Evolutionary conservation across 2,329 filamentous ascomycete genomes (phyloP).

Genomic region (Magnaporthiopsis rhizophila): DNA sequence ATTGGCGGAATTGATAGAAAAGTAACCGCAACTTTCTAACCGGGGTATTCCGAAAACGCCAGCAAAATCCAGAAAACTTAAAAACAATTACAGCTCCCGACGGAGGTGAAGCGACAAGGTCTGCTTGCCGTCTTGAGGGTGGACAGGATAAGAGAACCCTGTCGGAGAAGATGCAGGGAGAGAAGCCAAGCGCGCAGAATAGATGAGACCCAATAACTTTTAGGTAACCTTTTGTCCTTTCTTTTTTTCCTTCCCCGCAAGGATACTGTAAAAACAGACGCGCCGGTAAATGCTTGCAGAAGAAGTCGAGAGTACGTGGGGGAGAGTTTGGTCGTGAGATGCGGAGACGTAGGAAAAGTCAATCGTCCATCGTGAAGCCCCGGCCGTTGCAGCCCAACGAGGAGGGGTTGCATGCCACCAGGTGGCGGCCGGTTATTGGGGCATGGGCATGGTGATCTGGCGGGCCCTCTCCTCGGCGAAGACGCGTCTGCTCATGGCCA

Average conservation of each 20-base stretch:
- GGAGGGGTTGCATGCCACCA: neutral
- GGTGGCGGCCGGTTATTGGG: conserved; percentile 7
- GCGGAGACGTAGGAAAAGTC: neutral
- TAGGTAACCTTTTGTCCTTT: neutral
- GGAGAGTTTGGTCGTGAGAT: neutral
- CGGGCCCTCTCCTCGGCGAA: conserved; percentile 83
- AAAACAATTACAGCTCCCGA: neutral
- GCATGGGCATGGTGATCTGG: conserved; percentile 24
- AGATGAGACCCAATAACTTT: conserved; percentile 1
- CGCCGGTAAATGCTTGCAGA: conserved; percentile 5
- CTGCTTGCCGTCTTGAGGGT: neutral
- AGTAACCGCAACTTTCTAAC: neutral
- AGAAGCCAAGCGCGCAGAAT: conserved; percentile 1
- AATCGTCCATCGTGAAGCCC: neutral
- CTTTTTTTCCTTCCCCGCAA: neutral
- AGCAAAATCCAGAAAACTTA: neutral
- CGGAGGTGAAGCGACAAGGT: neutral
- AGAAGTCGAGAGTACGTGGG: neutral
- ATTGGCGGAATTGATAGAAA: neutral
- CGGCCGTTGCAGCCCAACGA: neutral
- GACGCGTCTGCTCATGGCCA: conserved; percentile 85
- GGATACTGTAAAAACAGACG: neutral
- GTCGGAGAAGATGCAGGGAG: neutral
- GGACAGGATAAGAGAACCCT: neutral
- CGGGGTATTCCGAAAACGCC: conserved; percentile 9